A percentile compares a stretch with the other conserved stretches of the same genome.
phyloP scores from a whole-genome alignment of 73 alveolate species.

The Blepharisma japonicum region DNA sequence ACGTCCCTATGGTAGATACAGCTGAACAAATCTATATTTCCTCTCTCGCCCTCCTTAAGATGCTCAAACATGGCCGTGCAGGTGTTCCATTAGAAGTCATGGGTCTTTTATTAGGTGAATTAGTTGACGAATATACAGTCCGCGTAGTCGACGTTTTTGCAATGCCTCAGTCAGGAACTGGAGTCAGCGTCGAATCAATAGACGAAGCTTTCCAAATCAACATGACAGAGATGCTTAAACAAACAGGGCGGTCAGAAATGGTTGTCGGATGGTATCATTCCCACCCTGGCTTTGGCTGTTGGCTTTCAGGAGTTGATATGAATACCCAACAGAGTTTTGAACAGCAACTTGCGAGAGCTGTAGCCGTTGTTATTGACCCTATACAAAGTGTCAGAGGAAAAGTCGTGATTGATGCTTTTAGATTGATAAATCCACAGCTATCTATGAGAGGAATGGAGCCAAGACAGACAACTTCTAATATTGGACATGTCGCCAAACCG shows the following conservation, averaged over 20 bases:
- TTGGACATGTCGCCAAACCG: slow-evolving; percentile 94
- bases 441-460: slow-evolving; percentile 91
- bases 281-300: slow-evolving; percentile 99
- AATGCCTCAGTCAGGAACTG: slow-evolving; percentile 99
- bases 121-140: slow-evolving; percentile 94
- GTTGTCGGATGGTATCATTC: slow-evolving; percentile 99
- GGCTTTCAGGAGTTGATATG: slow-evolving; percentile 93
- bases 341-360: slow-evolving; percentile 96
- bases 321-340: slow-evolving; percentile 97
- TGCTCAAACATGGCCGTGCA: slow-evolving; percentile 87
- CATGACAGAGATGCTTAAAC: slow-evolving; percentile 98
- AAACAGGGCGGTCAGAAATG: slow-evolving; percentile 97
- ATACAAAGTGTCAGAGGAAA: slow-evolving; percentile 97
- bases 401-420: slow-evolving; percentile 99
- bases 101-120: slow-evolving; percentile 99
- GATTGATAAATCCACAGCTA: slow-evolving; percentile 85
- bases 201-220: slow-evolving; percentile 98
- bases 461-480: slow-evolving; percentile 99
- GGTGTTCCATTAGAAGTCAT: slow-evolving; percentile 99
- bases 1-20: slow-evolving; percentile 65
- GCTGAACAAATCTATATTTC: slow-evolving; percentile 95
- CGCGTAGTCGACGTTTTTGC: slow-evolving; percentile 99
- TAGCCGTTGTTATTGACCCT: slow-evolving; percentile 99
- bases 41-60: slow-evolving; percentile 87
- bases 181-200: slow-evolving; percentile 98